Evolutionary conservation across 2,329 filamentous ascomycete species (phyloP), one percentile per base, ranked within the genome.

Genomic region (Colletotrichum musicola): DNA sequence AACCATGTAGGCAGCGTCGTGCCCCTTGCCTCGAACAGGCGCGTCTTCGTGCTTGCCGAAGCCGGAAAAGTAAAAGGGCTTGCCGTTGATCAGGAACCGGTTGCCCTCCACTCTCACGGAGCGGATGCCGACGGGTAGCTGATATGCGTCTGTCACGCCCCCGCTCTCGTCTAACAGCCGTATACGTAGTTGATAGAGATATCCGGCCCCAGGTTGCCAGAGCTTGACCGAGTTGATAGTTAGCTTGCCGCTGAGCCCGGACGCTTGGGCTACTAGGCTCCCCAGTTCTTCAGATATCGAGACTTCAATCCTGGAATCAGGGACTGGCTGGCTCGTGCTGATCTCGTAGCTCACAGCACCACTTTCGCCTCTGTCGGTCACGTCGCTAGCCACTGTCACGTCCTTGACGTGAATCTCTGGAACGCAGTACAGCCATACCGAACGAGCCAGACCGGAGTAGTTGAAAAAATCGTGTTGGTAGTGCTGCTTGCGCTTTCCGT

Each of bases 381-480:
- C 61, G 6, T 71, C 68, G 5, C 72, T 75, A 12, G 71, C 64
- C 7, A 77, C 64, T 4, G 65, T 73, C n/a, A 76, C 71, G 46
- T 76, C 75, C 16, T 65, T 49, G 44, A 77, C 68, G 18, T 61
- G 71, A 2, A 70, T 60, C 0, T 44, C 22, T 9, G 76, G 74
- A 2, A 77, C 73, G 12, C 68, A 71, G 35, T 73, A 77, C 1
- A 77, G 44, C 66, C 70, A 77, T 3, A 77, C 69, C 0, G 76
- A 78, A 1, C 76, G 73, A 1, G 73, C 71, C 18, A 77, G 69
- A 14, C 76, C 76, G 2, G 71, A 57, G 49, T 76, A 77, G 60
- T 78, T 78, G 60, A 73, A 77, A 49, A 77, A 78, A 60, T 77
- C 76, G 62, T 77, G 75, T 42, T 75, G 71, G 30, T 77, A 77